Evolutionary conservation across 2,329 filamentous ascomycete species (phyloP), one percentile per base, ranked within the genome.

Genomic region (Paramyrothecium sp.): DNA sequence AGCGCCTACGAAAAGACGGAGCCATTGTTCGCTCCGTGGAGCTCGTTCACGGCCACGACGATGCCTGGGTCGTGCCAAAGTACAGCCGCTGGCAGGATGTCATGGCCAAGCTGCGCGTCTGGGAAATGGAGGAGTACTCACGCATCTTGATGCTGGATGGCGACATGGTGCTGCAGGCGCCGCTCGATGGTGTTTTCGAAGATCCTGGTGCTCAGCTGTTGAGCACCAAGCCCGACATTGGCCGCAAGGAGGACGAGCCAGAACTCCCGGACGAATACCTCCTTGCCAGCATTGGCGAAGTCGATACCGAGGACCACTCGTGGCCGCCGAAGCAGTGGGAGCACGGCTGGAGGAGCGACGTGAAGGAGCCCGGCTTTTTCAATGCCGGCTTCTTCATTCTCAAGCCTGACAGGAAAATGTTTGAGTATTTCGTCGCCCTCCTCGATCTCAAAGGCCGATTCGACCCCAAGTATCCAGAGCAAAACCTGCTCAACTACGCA

Each of bases 401-500:
- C 47, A 56, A 56, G 30, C 54, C 54, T 22, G 30, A 41, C 33
- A 56, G 38, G 20, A 56, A 56, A 47, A 56, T 56, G 22, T 51
- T 56, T 30, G 26, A 56, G 13, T 51, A 56, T 22, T 56, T 22
- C 21, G n/a, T 56, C 11, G 48, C 23, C 12, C 33, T 56, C 4
- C 47, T 56, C 47, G 47, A 56, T 20, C n/a, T 56, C n/a, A 16
- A 12, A 11, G 10, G 44, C 30, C 54, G 54, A 17, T 56, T 56
- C 47, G 26, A 46, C 47, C 54, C 54, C 10, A 50, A 38, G 22
- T 56, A 51, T 47, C 20, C 26, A 13, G 54, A 56, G 22, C 54
- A 56, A 22, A 56, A 56, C 22, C 48, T 56, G 20, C 54, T 56
- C 26, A 56, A 56, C 54, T 56, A 56, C 33, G 54, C 54, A 34